phyloP scores from a whole-genome alignment of 805 yeast species.

The Ogataea methylovora region DNA sequence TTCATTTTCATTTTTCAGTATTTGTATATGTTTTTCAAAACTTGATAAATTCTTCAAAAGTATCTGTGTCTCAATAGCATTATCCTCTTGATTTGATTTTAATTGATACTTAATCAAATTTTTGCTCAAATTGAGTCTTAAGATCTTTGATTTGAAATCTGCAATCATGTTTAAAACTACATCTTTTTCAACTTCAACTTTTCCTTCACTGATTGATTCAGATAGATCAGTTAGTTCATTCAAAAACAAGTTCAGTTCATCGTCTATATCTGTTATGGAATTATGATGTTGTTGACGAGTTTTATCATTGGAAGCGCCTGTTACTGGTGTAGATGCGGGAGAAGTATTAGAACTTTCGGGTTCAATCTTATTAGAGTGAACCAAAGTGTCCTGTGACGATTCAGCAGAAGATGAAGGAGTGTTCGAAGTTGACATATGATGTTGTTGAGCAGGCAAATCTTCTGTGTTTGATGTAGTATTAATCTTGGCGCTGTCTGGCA shows the following conservation, averaged over 20 bases:
- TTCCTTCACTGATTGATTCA: neutral
- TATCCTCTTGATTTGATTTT: slow-evolving; percentile 19
- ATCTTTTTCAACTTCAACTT: neutral
- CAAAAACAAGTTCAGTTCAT: neutral
- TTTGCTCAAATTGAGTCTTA: slow-evolving; percentile 24
- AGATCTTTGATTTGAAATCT: slow-evolving; percentile 12
- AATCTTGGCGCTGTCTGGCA: too few relatives aligned
- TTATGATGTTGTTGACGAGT: neutral
- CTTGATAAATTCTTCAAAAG: slow-evolving; percentile 19
- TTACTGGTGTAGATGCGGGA: too few relatives aligned
- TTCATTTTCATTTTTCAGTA: slow-evolving; percentile 21
- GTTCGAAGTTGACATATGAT: too few relatives aligned
- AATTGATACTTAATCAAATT: slow-evolving; percentile 23
- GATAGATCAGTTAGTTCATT: neutral
- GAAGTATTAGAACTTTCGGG: too few relatives aligned
- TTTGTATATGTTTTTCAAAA: slow-evolving; percentile 18
- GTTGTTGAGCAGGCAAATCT: too few relatives aligned
- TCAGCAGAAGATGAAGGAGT: too few relatives aligned
- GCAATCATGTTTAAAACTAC: neutral
- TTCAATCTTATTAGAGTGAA: too few relatives aligned
- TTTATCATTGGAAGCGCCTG: neutral
- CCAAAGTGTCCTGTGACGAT: too few relatives aligned
- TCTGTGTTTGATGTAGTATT: too few relatives aligned
- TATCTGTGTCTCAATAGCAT: slow-evolving; percentile 22
- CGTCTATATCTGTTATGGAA: neutral